These are phyloP conservation scores for Xylaria sp. DNA, from an alignment of 2,329 filamentous ascomycete genomes.

Conservation along the genomic window DNA sequence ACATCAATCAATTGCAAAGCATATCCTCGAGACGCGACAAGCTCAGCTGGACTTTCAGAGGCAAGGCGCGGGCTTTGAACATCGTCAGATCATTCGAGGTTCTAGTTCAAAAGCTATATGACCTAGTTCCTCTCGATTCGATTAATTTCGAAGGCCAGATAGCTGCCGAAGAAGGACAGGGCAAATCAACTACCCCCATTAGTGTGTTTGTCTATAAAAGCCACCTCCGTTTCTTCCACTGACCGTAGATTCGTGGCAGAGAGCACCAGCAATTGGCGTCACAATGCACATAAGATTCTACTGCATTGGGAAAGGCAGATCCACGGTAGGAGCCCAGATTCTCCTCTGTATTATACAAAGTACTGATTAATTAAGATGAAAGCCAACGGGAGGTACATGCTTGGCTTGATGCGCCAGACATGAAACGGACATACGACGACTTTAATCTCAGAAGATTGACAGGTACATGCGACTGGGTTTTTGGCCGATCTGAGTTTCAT, in stretches of 20 bases:
- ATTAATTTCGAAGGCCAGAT: neutral
- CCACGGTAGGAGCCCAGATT: neutral
- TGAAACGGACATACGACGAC: slow-evolving; percentile 35
- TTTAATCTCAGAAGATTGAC: slow-evolving; percentile 37
- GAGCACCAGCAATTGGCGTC: neutral
- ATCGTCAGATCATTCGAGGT: neutral
- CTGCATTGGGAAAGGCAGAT: slow-evolving; percentile 11
- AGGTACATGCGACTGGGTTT: slow-evolving; percentile 47
- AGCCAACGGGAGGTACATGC: neutral
- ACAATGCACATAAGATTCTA: slow-evolving; percentile 6
- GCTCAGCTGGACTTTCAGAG: slow-evolving; percentile 20
- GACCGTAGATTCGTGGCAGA: neutral
- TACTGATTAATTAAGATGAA: slow-evolving; percentile 17
- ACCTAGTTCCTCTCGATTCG: slow-evolving; percentile 15
- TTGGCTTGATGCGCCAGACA: slow-evolving; percentile 18
- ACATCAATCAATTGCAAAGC: neutral
- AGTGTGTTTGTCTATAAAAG: neutral
- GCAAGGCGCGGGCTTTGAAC: neutral
- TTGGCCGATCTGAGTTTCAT: slow-evolving; percentile 30
- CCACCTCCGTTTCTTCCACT: neutral
- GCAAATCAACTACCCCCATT: neutral
- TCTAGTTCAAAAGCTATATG: slow-evolving; percentile 18
- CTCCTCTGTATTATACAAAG: neutral
- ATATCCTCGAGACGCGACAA: slow-evolving; percentile 12
- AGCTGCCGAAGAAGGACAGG: neutral